A percentile compares a stretch with the other conserved stretches of the same genome.
These are phyloP conservation scores for Rhinocladiella mackenziei DNA, from an alignment of 2,329 filamentous ascomycete species.

Conservation along the genomic window DNA sequence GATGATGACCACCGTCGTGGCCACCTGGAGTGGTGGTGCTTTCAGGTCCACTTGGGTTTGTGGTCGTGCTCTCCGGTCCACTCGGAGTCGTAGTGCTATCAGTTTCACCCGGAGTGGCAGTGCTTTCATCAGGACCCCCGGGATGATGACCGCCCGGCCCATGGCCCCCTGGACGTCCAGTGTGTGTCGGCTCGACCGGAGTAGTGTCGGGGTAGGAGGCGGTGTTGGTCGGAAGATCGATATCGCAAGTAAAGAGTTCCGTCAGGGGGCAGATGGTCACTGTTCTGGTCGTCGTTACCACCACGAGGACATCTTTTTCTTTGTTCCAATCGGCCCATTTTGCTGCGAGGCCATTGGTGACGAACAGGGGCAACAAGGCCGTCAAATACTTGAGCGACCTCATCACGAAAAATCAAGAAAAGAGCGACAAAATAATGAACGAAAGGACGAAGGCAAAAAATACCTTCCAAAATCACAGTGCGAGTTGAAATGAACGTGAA, in stretches of 20 bases:
- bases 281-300: constrained; percentile 21
- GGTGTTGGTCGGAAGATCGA: constrained; percentile 14
- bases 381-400: constrained; percentile 25
- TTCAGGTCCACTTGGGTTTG: background rate
- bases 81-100: too few species aligned
- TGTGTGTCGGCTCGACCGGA: background rate
- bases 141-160: background rate
- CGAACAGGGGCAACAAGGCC: constrained; percentile 21
- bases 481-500: background rate
- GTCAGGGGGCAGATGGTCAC: constrained; percentile 27
- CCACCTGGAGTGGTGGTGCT: constrained; percentile 5
- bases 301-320: constrained; percentile 20
- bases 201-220: constrained; percentile 1
- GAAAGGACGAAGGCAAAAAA: constrained; percentile 28
- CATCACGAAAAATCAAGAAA: constrained; percentile 19
- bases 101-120: constrained; percentile 1
- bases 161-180: constrained; percentile 3
- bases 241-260: constrained; percentile 19
- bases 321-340: background rate
- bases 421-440: constrained; percentile 25
- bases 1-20: constrained; percentile 4
- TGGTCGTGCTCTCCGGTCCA: constrained; percentile 8
- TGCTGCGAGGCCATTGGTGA: constrained; percentile 6
- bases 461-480: constrained; percentile 23
- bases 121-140: constrained; percentile 1